Percentiles rank a stretch among this genome's conserved stretches.
phyloP scores from a whole-genome alignment of 1,139 yeast species.

The Ogataea hybrid region DNA sequence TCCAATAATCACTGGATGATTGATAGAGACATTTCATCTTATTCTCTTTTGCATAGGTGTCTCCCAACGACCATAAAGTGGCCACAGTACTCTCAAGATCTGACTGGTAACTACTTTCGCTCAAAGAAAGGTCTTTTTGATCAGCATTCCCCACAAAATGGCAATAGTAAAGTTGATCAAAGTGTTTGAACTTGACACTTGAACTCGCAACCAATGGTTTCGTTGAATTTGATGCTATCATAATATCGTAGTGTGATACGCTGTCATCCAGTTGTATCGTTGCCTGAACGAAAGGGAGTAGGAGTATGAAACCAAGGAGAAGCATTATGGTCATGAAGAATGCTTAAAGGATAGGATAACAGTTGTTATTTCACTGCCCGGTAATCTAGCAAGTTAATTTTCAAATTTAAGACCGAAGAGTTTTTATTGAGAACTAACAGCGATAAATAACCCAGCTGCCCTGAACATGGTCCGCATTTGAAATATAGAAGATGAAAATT shows the following conservation, averaged over 20 bases:
- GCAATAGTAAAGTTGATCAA: background rate
- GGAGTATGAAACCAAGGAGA: no score
- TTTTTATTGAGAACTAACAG: no score
- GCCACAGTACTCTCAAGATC: background rate
- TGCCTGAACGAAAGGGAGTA: background rate
- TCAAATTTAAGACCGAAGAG: no score
- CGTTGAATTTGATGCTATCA: background rate
- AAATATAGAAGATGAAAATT: no score
- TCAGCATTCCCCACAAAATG: background rate
- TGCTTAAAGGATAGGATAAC: no score
- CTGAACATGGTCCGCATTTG: no score
- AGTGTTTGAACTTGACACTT: background rate
- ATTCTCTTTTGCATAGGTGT: background rate
- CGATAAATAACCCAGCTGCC: no score
- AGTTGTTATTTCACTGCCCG: no score
- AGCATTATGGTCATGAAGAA: no score
- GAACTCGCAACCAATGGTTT: background rate
- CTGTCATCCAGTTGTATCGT: background rate
- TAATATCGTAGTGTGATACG: constrained; percentile 1
- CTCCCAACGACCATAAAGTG: background rate
- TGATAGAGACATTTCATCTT: background rate
- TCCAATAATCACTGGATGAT: constrained; percentile 18
- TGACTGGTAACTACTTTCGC: no score
- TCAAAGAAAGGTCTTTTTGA: no score
- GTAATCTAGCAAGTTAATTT: no score